Evolutionary conservation across 306 rosid genomes (phyloP), one percentile per base, ranked within the genome.

Genomic region (Lotus japonicus): DNA sequence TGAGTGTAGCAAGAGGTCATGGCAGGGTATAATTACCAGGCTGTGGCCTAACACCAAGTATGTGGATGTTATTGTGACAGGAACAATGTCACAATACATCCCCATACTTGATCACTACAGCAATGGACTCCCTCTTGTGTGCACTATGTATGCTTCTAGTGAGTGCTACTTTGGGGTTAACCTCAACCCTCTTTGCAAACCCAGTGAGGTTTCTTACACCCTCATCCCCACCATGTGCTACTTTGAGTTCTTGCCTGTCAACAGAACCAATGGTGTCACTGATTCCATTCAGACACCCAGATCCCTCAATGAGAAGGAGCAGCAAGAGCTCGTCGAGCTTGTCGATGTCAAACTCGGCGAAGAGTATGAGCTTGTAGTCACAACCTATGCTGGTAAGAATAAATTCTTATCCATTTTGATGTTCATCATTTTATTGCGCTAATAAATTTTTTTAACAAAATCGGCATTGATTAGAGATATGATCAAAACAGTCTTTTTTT

Each of bases 61-160:
- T 78, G 97, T 94, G 72, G 99, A 94, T 84, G 99, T 94, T 66
- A 94, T 94, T 70, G 99, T 94, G 51, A 94, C 99, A 0, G 99
- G 99, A 59, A 85, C 99, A 49, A 94, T 94, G 99, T 94, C 99
- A 51, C 99, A 94, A 88, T 94, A 94, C 67, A 88, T 94, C 60
- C 92, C 89, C 6, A 94, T 87, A 5, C 77, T 94, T 72, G 97
- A 94, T 50, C 71, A 88, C 58, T 94, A 88, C 43, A 88, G 97
- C 79, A 87, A 88, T 61, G 95, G 95, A 5, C 84, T 94, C 15
- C 99, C 99, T 44, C 83, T 90, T 70, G 97, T 94, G 9, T 94
- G 99, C 69, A 94, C 99, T 12, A 94, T 94, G 99, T 94, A 94
- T 68, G 99, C 97, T 7, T 94, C 99, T 0, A 86, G 95, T 6